Percentiles rank a stretch among this genome's conserved stretches.
These are phyloP conservation scores for Conticribra guillardii DNA, from an alignment of 108 stramenopile species.

Conservation along the genomic window DNA sequence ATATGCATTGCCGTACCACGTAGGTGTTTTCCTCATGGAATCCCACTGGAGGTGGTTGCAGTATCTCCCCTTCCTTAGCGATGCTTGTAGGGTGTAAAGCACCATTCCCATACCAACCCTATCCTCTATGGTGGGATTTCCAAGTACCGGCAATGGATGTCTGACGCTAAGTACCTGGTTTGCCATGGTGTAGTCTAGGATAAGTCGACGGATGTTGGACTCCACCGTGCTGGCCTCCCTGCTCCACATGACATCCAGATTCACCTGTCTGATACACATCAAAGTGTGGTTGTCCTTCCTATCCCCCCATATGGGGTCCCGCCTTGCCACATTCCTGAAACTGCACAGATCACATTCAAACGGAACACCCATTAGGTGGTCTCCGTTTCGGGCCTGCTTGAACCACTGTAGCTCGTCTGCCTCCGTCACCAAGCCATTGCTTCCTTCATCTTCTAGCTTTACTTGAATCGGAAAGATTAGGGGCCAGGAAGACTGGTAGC, in stretches of 20 bases:
- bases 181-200: constrained; percentile 1
- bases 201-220: background rate
- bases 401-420: background rate
- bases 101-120: background rate
- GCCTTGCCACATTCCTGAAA: constrained; percentile 39
- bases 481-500: constrained; percentile 18
- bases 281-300: constrained; percentile 1
- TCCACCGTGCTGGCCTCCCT: constrained; percentile 46
- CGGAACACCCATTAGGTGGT: constrained; percentile 36
- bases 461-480: constrained; percentile 18
- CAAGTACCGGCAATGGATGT: background rate
- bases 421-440: background rate
- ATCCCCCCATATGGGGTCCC: constrained; percentile 11
- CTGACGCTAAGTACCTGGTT: background rate
- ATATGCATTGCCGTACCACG: background rate
- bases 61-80: background rate
- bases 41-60: background rate
- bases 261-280: constrained; percentile 30
- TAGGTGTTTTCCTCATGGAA: background rate
- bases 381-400: constrained; percentile 24
- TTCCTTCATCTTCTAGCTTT: constrained; percentile 15
- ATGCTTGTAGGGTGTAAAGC: background rate
- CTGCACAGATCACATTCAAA: constrained; percentile 66
- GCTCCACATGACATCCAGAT: constrained; percentile 55
- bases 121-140: background rate